Evolutionary conservation across 164 flowering plant genomes (phyloP), one percentile per base, ranked within the genome.

Genomic region (Cinnamomum chago): DNA sequence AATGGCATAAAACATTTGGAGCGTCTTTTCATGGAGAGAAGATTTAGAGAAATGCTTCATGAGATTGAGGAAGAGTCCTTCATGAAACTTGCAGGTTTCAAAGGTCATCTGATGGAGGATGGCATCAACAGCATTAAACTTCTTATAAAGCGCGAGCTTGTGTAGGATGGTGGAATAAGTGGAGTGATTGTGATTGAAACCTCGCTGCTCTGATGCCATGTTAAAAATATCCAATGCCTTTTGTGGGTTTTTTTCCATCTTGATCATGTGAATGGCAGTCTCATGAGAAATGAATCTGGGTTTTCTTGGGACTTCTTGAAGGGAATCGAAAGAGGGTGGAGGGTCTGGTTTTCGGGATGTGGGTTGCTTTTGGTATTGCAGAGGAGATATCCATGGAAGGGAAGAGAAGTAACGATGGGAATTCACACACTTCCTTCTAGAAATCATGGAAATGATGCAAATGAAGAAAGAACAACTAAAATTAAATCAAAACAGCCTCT

Each of bases 51-150:
- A 93, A 74, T 89, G 91, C 81, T 81, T 84, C 99, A 93, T 93
- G 73, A 93, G 91, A 68, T 92, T 86, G 24, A 90, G 72, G 73
- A 95, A 92, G 71, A 92, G 72, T 71, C 86, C 90, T 73, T 95
- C 99, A 68, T 95, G 92, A 66, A 95, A 88, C 72, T 85, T 89
- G 81, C 98, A 95, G 17, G 96, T 83, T 68, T 93, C 99, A 67
- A 86, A 86, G 20, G 78, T 82, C 99, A 93, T 93, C 50, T 87
- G 97, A 50, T 72, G 86, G 72, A 95, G 88, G 81, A 95, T 71
- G 2, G 87, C 88, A 74, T 93, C 97, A n/a, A 95, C 82, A 1
- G 93, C 90, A 2, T 83, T 79, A 73, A 89, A 88, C 79, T 90
- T 90, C 81, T 85, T 92, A 62, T 76, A 81, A 28, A 70, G 76